Evolutionary conservation across 2,329 filamentous ascomycete genomes (phyloP), one percentile per base, ranked within the genome.

Genomic region (Ramichloridium luteum): DNA sequence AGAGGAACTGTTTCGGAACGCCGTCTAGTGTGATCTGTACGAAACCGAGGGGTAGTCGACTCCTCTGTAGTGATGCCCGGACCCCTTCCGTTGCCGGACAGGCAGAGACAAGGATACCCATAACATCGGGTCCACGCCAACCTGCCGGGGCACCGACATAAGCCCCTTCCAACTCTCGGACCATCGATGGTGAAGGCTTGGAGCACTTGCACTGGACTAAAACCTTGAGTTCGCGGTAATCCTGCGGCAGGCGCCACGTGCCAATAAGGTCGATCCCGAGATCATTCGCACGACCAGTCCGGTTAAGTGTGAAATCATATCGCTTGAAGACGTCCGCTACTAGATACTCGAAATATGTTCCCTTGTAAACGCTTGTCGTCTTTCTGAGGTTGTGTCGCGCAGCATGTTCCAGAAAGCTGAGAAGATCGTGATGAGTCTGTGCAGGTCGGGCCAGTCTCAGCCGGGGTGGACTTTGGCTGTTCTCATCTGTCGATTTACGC

Each of bases 151-250:
- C 80, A 9, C 74, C 76, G 1, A 67, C 66, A 48, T 90, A 80
- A 0, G 83, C 73, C 3, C 88, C 88, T 50, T 84, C 80, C 3
- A 88, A 66, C 58, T 88, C 81, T n/a, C 81, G 70, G 6, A 83
- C 59, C 28, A 74, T 60, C 17, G 65, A 59, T 1, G 81, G 80
- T 3, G 45, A 46, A 0, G 71, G 64, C 9, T 64, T 54, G 27
- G 62, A 58, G 12, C 60, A 51, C 54, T 88, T 90, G 64, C 82
- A 88, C 53, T 88, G 81, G 12, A 71, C 51, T 12, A 73, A 51
- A 2, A 70, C 57, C 5, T 54, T 55, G 25, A 56, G 47, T 13
- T 48, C 48, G 10, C 32, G 17, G n/a, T 32, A 31, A 3, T 35
- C 29, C 12, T 32, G 32, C 0, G 72, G 74, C 0, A 82, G 58